These are phyloP conservation scores for Pythium dissimile DNA, from an alignment of 352 stramenopile species.

Conservation along the genomic window DNA sequence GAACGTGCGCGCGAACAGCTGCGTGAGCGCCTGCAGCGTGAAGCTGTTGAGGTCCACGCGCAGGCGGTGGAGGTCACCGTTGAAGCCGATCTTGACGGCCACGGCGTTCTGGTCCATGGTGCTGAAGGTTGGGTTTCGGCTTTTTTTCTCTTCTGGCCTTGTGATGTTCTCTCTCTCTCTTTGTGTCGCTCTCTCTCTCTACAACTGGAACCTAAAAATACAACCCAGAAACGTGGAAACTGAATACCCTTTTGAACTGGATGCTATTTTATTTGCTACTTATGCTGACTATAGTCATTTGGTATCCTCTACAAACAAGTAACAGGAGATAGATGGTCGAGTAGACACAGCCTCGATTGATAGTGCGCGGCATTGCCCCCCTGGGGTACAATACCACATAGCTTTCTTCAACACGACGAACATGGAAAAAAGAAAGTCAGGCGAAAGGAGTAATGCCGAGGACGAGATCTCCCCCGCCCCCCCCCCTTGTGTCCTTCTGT, in stretches of 20 bases:
- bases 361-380: too few species aligned
- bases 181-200: background rate
- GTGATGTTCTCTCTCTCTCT: background rate
- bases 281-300: background rate
- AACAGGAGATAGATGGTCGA: too few species aligned
- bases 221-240: background rate
- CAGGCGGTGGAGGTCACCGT: conserved; percentile 73
- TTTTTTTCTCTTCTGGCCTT: background rate
- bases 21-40: conserved; percentile 39
- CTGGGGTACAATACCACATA: background rate
- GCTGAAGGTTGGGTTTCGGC: too few species aligned
- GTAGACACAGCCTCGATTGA: too few species aligned
- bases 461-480: too few species aligned
- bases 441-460: too few species aligned
- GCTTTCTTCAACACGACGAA: background rate
- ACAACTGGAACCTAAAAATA: too few species aligned
- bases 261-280: too few species aligned
- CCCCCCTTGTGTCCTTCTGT: too few species aligned
- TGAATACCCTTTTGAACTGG: background rate
- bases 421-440: conserved; percentile 1
- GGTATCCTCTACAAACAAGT: background rate
- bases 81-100: conserved; percentile 72
- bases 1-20: conserved; percentile 62
- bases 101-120: conserved; percentile 32
- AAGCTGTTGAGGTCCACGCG: conserved; percentile 60